phyloP scores from a whole-genome alignment of 495 filamentous ascomycete species.

The Cudoniella acicularis region DNA sequence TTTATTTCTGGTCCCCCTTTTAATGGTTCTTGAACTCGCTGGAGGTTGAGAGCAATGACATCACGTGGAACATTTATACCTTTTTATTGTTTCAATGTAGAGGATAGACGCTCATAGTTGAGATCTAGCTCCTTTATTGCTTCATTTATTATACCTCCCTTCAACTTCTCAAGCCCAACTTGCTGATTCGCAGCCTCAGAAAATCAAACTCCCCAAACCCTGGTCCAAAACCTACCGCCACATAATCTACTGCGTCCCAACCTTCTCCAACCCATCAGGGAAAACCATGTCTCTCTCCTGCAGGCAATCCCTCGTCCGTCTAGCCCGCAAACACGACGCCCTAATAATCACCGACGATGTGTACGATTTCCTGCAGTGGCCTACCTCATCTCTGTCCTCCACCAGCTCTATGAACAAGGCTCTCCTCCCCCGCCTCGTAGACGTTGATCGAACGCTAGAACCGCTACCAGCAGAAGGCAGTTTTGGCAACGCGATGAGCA shows the following conservation, averaged over 20 bases:
- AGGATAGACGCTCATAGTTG: no score
- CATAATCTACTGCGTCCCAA: conserved; percentile 79
- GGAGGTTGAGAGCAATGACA: neutral
- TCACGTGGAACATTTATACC: neutral
- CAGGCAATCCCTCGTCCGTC: conserved; percentile 55
- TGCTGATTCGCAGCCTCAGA: conserved; percentile 10
- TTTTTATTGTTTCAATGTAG: no score
- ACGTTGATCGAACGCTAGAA: conserved; percentile 42
- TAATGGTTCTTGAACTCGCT: no score
- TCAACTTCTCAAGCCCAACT: no score
- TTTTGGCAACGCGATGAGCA: conserved; percentile 75
- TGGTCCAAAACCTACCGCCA: conserved; percentile 71
- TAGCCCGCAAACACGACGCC: conserved; percentile 72
- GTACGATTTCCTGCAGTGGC: conserved; percentile 84
- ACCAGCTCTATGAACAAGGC: conserved; percentile 31
- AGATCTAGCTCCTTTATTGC: no score
- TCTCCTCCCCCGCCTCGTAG: conserved; percentile 65
- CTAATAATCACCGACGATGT: conserved; percentile 85
- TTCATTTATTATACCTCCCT: no score
- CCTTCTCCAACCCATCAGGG: conserved; percentile 76
- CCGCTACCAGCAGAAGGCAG: conserved; percentile 33
- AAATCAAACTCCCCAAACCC: conserved; percentile 31
- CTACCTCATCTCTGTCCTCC: conserved; percentile 27
- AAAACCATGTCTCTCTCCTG: conserved; percentile 64
- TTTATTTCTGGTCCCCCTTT: neutral